A percentile compares a stretch with the other conserved stretches of the same genome.
phyloP scores from a whole-genome alignment of 129 eudicot genomes.

The Lonicera japonica region DNA sequence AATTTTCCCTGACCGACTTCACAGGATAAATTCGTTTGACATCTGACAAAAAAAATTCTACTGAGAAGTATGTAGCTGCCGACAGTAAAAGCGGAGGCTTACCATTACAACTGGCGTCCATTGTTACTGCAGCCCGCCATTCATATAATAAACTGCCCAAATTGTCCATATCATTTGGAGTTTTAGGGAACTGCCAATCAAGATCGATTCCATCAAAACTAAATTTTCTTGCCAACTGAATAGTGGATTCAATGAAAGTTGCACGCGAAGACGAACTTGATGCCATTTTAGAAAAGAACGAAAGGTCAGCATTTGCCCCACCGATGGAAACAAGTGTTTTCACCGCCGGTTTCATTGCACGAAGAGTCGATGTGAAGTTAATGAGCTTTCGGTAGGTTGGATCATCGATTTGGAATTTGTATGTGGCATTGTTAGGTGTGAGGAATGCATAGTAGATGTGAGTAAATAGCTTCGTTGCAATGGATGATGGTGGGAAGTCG shows the following conservation, averaged over 20 bases:
- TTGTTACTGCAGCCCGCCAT: slow-evolving; percentile 52
- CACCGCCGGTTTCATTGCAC: slow-evolving; percentile 24
- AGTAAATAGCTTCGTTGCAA: slow-evolving; percentile 47
- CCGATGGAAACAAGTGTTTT: slow-evolving; percentile 59
- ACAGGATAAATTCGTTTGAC: slow-evolving; percentile 36
- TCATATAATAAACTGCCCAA: slow-evolving; percentile 37
- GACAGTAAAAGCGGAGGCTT: slow-evolving; percentile 50
- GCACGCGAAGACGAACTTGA: slow-evolving; percentile 19
- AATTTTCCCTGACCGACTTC: slow-evolving; percentile 38
- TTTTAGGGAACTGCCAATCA: slow-evolving; percentile 75
- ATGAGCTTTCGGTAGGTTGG: slow-evolving; percentile 29
- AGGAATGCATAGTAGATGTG: slow-evolving; percentile 65
- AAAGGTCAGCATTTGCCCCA: slow-evolving; percentile 41
- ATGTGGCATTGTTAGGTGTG: slow-evolving; percentile 51
- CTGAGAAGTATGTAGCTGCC: slow-evolving; percentile 63
- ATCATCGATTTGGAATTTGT: slow-evolving; percentile 38
- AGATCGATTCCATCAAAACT: slow-evolving; percentile 69
- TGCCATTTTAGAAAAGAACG: slow-evolving; percentile 45
- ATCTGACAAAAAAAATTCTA: background rate
- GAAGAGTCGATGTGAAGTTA: slow-evolving; percentile 65
- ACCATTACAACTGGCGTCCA: slow-evolving; percentile 36
- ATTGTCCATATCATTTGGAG: slow-evolving; percentile 47
- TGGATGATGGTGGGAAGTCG: slow-evolving; percentile 38
- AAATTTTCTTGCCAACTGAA: slow-evolving; percentile 57
- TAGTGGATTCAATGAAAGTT: slow-evolving; percentile 46